Percentiles rank a stretch among this genome's conserved stretches.
These are phyloP conservation scores for Helicosporidium sp. DNA, from an alignment of 139 green algal genomes.

Conservation along the genomic window DNA sequence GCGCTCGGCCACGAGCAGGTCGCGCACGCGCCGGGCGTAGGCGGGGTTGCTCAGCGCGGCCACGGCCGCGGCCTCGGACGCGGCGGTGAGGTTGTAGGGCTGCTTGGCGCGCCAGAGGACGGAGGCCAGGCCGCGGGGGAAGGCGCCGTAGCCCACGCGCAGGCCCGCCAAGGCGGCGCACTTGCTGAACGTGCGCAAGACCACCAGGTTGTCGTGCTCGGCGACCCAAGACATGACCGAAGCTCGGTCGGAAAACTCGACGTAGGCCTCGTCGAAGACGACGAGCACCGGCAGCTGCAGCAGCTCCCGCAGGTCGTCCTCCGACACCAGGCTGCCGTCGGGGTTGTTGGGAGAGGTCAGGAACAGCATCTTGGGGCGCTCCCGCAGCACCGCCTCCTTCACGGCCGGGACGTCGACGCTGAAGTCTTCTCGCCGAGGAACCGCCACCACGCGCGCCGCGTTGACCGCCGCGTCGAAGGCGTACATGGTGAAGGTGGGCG, in stretches of 20 bases:
- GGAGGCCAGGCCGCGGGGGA: constrained; percentile 51
- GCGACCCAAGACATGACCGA: constrained; percentile 55
- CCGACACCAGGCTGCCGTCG: constrained; percentile 70
- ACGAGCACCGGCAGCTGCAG: constrained; percentile 75
- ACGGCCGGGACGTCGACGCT: constrained; percentile 57
- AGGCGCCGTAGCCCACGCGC: constrained; percentile 37
- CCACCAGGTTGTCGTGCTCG: constrained; percentile 67
- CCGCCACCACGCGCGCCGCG: constrained; percentile 53
- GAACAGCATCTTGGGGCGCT: constrained; percentile 91
- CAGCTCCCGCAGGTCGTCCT: constrained; percentile 52
- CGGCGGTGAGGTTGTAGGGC: constrained; percentile 95
- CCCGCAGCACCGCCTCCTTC: constrained; percentile 46
- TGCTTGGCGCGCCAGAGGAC: constrained; percentile 96
- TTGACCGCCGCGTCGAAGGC: constrained; percentile 92
- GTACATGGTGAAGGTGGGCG: constrained; percentile 97
- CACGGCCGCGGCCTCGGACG: constrained; percentile 61
- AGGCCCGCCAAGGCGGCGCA: constrained; percentile 59
- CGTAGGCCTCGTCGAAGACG: constrained; percentile 97
- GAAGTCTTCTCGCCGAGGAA: constrained; percentile 69
- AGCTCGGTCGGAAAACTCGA: constrained; percentile 70
- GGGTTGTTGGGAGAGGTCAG: constrained; percentile 98
- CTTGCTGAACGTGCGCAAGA: constrained; percentile 96
- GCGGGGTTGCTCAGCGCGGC: constrained; percentile 50
- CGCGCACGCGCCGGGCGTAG: constrained; percentile 43
- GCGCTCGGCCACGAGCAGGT: constrained; percentile 72